Evolutionary conservation across 148 eudicot species (phyloP).

Genomic region (Fagopyrum esculentum): DNA sequence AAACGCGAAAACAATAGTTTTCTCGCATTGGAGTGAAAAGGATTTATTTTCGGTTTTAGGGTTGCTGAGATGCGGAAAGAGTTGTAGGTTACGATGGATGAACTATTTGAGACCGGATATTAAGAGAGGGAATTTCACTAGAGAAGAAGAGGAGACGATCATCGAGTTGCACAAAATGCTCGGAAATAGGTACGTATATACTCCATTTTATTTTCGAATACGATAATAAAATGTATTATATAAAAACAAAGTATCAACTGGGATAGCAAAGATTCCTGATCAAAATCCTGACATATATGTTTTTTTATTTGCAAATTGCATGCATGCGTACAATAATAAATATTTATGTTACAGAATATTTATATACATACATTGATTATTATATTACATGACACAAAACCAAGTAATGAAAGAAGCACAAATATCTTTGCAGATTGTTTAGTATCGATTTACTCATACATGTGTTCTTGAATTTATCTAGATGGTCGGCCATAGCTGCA

Average conservation of each 20-base stretch:
- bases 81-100: conserved; percentile 67
- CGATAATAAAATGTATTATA: background rate
- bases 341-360: background rate
- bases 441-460: background rate
- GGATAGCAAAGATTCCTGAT: conserved; percentile 4
- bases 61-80: conserved; percentile 72
- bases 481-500: conserved; percentile 84
- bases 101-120: conserved; percentile 69
- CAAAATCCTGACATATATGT: background rate
- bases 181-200: conserved; percentile 48
- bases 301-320: background rate
- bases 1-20: background rate
- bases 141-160: conserved; percentile 59
- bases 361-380: background rate
- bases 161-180: conserved; percentile 48
- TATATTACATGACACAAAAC: background rate
- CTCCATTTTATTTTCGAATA: background rate
- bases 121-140: conserved; percentile 59
- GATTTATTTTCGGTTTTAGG: conserved; percentile 26
- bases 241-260: background rate
- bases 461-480: conserved; percentile 10
- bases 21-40: background rate
- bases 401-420: background rate
- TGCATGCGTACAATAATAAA: background rate
- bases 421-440: background rate